Evolutionary conservation across 441 rosid species (phyloP).

Genomic region (Dalechampia spathulata): DNA sequence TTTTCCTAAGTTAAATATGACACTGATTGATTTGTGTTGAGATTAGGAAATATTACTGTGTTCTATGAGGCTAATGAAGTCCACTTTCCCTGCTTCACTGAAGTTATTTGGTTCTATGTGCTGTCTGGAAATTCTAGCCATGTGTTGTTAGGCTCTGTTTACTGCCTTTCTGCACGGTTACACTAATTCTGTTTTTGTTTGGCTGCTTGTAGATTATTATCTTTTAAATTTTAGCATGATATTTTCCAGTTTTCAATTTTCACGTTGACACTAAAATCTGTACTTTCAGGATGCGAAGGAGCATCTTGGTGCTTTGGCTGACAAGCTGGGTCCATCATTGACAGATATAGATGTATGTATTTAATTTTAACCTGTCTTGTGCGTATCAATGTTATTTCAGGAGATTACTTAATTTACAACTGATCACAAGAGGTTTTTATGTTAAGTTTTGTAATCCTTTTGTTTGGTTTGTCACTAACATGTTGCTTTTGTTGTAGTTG

Average conservation of each 20-base stretch:
- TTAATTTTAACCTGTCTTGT: slow-evolving; percentile 17
- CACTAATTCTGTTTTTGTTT: not conserved
- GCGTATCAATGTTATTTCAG: slow-evolving; percentile 16
- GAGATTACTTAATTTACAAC: slow-evolving; percentile 4
- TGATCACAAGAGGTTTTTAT: slow-evolving; percentile 3
- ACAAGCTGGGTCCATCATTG: slow-evolving; percentile 85
- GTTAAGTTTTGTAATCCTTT: not conserved
- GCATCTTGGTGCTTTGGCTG: slow-evolving; percentile 90
- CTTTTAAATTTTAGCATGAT: no score
- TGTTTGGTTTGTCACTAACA: slow-evolving; percentile 16
- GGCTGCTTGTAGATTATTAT: no score
- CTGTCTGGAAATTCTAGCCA: not conserved
- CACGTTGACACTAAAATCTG: slow-evolving; percentile 14
- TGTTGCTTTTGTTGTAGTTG: slow-evolving; percentile 49
- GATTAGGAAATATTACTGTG: not conserved
- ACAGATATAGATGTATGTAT: slow-evolving; percentile 74
- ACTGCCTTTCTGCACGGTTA: not conserved
- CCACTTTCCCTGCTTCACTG: not conserved
- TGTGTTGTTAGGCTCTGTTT: not conserved
- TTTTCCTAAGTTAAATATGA: not conserved
- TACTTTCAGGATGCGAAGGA: slow-evolving; percentile 87
- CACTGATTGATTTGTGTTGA: not conserved
- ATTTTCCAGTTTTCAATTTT: slow-evolving; percentile 2
- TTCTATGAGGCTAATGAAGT: not conserved
- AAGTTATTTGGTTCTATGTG: not conserved